Base-by-base conservation (phyloP, 139 green algal species). In the Asterochloris sp. region DNA sequence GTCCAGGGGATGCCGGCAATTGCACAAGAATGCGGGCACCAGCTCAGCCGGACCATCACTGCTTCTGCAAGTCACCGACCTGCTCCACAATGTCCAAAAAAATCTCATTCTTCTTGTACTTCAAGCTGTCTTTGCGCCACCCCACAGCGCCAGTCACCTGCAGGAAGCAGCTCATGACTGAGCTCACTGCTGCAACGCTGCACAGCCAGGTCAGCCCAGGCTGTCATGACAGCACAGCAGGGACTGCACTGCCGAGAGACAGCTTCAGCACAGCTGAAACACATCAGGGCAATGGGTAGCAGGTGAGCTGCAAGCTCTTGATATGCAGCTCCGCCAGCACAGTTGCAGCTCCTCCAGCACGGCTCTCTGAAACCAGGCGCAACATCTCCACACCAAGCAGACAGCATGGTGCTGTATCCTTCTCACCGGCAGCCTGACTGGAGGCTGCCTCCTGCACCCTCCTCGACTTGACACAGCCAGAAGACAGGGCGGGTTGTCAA, bases 21-120 rank as follows among this genome's bases (percentile, higher is more conserved):
- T 54, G 38, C 38, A 2, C 38, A 2, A 54, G 38, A 54, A n/a
- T 6, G 4, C 6, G 38, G 38, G 6, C 38, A 10, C 38, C 38
- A 54, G 38, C 38, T 54, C 38, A 54, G 38, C 38, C 2, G 38
- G 38, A 54, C 38, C 4, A 54, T 6, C 38, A 54, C 2, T 76
- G 71, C n/a, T 61, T 23, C 71, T 76, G 71, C 38, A 54, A 6
- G 38, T 6, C 29, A 64, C 68, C 10, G 21, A 96, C 92, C 54
- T 89, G 92, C 87, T 99, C 96, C 12, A 98, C 87, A n/a, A 98
- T 92, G 85, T 99, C 96, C 84, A 99, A 78, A 86, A 95, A 99
- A 13, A 98, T 90, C 87, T 98, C 94, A 82, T 99, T 99, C 92
- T 97, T 98, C 86, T 98, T 99, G 91, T 99, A 98, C 67, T 91